phyloP scores from a whole-genome alignment of 495 filamentous ascomycete species.

The Podospora australis region DNA sequence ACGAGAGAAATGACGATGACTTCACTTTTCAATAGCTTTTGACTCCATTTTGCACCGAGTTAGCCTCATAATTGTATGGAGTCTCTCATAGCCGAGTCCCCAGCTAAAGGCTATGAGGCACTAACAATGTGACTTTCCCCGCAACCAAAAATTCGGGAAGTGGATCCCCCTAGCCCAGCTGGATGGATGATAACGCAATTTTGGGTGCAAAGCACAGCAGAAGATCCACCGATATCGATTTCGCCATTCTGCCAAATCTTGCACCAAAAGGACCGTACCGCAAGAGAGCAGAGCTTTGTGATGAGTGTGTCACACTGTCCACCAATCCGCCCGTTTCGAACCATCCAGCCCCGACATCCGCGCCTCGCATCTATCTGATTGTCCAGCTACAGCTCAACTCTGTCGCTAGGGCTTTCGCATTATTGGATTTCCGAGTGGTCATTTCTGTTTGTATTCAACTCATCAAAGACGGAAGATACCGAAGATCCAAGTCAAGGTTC shows the following conservation, averaged over 20 bases:
- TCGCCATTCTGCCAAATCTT: slow-evolving; percentile 27
- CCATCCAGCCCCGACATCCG: background rate
- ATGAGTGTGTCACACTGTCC: too few relatives aligned
- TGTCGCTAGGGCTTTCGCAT: slow-evolving; percentile 2
- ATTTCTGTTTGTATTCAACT: too few relatives aligned
- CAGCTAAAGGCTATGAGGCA: background rate
- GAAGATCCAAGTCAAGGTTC: too few relatives aligned
- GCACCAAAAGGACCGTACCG: slow-evolving; percentile 9
- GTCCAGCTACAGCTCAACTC: slow-evolving; percentile 10
- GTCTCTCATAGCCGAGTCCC: background rate
- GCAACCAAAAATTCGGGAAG: slow-evolving; percentile 10
- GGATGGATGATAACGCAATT: slow-evolving; percentile 31
- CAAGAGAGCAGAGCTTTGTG: too few relatives aligned
- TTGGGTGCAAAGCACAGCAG: slow-evolving; percentile 27
- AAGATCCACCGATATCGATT: slow-evolving; percentile 21
- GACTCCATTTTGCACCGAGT: background rate
- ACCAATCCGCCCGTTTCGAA: background rate
- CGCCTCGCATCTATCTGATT: background rate
- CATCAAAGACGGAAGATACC: too few relatives aligned
- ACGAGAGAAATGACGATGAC: background rate
- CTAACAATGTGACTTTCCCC: slow-evolving; percentile 16
- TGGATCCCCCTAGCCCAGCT: slow-evolving; percentile 12
- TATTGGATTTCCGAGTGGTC: too few relatives aligned
- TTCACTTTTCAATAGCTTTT: too few relatives aligned
- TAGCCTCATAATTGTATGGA: background rate